Evolutionary conservation across 352 stramenopile species (phyloP), one percentile per base, ranked within the genome.

Genomic region (Thalassiosira sp.): DNA sequence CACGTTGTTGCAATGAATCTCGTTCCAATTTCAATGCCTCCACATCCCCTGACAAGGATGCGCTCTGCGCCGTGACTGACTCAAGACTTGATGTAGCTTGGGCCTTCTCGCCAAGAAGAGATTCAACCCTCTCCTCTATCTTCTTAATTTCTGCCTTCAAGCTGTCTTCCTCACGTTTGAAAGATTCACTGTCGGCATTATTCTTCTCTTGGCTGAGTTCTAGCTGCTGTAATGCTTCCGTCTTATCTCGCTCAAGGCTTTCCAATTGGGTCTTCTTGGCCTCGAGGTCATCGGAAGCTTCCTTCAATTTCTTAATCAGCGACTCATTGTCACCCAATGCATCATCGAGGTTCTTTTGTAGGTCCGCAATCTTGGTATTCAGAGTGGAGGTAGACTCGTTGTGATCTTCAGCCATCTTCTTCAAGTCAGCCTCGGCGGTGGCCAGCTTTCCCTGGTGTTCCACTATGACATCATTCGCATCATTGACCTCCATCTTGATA

Each of bases 251-350:
- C 49, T 69, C 35, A 10, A 84, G 33, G 49, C 16, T 52, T 22
- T 63, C 33, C 5, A 80, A 6, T n/a, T 75, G 43, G 27, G 8
- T 25, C 28, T 70, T 56, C 11, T 51, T 71, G 16, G 0, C 22
- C n/a, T 51, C 33, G 20, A 84, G 16, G 25, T 79, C 57, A 16
- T 73, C 37, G 7, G 43, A 59, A n/a, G 57, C 37, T 5, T 72
- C 42, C 20, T 75, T 76, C 62, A 79, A 48, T n/a, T 79, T 84
- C 22, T 60, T 40, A 10, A 65, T 52, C n/a, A 84, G 46, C 3
- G 67, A 72, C 24, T 56, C 40, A 51, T 79, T 79, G 0, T 72
- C 61, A 43, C 71, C 40, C 49, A 64, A 37, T 18, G 48, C 53
- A 45, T 13, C 16, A 5, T 35, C 22, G 5, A 72, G 15, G 6